Evolutionary conservation across 768 basidiomycete genomes (phyloP).

Genomic region (Rhizopogon rudus): DNA sequence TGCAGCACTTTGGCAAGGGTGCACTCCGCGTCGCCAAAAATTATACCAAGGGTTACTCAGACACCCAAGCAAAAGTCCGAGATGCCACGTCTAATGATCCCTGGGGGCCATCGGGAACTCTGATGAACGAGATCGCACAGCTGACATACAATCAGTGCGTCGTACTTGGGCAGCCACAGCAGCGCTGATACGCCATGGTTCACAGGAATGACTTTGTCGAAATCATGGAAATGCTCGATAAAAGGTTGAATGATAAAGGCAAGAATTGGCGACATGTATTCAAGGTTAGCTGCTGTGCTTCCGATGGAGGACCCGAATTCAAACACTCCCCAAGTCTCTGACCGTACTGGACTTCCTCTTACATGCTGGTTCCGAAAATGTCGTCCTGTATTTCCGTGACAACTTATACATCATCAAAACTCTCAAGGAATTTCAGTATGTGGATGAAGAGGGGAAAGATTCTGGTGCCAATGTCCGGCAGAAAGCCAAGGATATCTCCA

Average conservation of each 20-base stretch:
- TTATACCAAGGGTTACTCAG: constrained; percentile 94
- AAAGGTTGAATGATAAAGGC: constrained; percentile 95
- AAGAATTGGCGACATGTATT: constrained; percentile 99
- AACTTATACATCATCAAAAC: constrained; percentile 98
- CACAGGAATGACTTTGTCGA: constrained; percentile 90
- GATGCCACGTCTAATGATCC: constrained; percentile 97
- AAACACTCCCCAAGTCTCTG: constrained; percentile 50
- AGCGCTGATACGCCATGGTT: background rate
- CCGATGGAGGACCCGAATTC: background rate
- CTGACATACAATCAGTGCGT: constrained; percentile 93
- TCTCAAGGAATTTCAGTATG: constrained; percentile 94
- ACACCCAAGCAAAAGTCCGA: constrained; percentile 90
- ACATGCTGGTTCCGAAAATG: constrained; percentile 96
- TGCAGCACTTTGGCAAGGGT: constrained; percentile 81
- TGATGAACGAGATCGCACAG: constrained; percentile 99
- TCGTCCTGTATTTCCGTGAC: constrained; percentile 96
- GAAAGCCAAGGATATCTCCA: constrained; percentile 97
- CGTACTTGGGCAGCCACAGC: background rate
- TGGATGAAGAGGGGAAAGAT: constrained; percentile 94
- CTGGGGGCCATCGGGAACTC: constrained; percentile 95
- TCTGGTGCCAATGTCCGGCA: constrained; percentile 95
- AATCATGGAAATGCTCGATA: constrained; percentile 99
- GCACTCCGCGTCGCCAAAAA: constrained; percentile 89
- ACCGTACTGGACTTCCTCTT: constrained; percentile 94
- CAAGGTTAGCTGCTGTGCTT: constrained; percentile 53